Conservation (phyloP, 2,329 filamentous ascomycete genomes). For the Tolypocladium capitatum region DNA sequence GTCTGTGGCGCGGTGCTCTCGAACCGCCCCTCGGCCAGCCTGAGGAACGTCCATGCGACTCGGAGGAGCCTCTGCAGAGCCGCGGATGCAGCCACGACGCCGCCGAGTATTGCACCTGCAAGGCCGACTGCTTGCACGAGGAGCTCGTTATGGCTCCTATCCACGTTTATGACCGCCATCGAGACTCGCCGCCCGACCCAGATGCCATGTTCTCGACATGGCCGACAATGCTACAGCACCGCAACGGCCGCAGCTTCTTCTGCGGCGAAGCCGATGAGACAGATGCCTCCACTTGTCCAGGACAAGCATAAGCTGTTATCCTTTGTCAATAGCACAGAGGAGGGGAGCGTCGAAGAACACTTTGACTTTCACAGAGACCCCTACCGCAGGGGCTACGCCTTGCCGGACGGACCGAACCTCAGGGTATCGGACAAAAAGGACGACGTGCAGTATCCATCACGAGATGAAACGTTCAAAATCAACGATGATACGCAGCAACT, state of each 20-base stretch:
- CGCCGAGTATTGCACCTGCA: conserved; percentile 4
- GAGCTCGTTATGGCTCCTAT: conserved; percentile 26
- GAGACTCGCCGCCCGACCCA: conserved; percentile 8
- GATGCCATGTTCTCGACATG: conserved; percentile 7
- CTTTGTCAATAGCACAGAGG: conserved; percentile 36
- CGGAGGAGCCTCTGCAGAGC: conserved; percentile 13
- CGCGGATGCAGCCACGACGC: conserved; percentile 7
- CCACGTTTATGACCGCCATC: conserved; percentile 22
- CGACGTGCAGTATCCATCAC: conserved; percentile 33
- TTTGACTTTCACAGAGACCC: conserved; percentile 39
- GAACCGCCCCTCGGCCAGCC: conserved; percentile 25
- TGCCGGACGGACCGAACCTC: conserved; percentile 33
- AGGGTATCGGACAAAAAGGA: conserved; percentile 35
- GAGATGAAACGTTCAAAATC: conserved; percentile 23
- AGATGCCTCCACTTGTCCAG: conserved; percentile 4
- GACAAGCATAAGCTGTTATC: conserved; percentile 34
- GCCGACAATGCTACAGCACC: conserved; percentile 13
- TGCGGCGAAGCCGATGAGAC: conserved; percentile 5
- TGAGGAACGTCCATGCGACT: conserved; percentile 9
- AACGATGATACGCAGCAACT: conserved; percentile 20
- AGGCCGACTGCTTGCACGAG: conserved; percentile 14
- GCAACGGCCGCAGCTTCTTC: conserved; percentile 10
- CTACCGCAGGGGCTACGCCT: conserved; percentile 39
- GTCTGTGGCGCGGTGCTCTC: conserved; percentile 43
- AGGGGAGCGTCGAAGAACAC: conserved; percentile 37